Evolutionary conservation across 371 early-diverging fungal genomes (phyloP).

Genomic region (Lichtheimia ramosa): DNA sequence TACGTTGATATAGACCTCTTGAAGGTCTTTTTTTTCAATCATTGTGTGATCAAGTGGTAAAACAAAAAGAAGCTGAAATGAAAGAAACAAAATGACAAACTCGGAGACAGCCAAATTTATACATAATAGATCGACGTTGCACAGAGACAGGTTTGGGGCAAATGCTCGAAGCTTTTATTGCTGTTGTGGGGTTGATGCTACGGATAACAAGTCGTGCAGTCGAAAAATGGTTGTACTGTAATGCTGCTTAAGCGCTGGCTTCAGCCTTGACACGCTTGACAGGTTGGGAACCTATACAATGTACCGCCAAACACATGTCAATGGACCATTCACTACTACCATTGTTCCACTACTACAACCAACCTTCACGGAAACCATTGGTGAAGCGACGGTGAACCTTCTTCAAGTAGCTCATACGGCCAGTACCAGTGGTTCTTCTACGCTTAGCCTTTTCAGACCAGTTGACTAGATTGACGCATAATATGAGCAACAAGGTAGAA

Average conservation of each 20-base stretch:
- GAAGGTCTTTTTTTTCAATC: too few relatives aligned
- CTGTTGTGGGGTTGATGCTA: too few relatives aligned
- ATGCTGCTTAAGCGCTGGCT: constrained; percentile 17
- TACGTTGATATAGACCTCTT: constrained; percentile 3
- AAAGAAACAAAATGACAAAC: background rate
- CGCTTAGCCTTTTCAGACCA: constrained; percentile 95
- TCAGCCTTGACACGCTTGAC: constrained; percentile 23
- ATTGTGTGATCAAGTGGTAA: too few relatives aligned
- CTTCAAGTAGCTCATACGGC: constrained; percentile 96
- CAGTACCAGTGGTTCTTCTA: constrained; percentile 97
- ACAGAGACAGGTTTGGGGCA: background rate
- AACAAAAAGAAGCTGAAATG: background rate
- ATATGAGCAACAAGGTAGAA: background rate
- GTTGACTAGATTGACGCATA: constrained; percentile 58
- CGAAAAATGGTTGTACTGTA: too few relatives aligned
- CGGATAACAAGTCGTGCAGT: too few relatives aligned
- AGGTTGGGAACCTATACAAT: constrained; percentile 19
- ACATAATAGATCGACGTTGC: background rate
- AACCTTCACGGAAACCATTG: constrained; percentile 93
- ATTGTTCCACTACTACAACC: background rate
- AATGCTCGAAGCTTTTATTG: too few relatives aligned
- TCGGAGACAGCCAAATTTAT: background rate
- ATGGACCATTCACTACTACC: background rate
- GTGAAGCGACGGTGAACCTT: constrained; percentile 85
- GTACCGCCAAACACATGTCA: background rate